Evolutionary conservation across 2,329 filamentous ascomycete species (phyloP).

Genomic region (Colletotrichum graminicola): DNA sequence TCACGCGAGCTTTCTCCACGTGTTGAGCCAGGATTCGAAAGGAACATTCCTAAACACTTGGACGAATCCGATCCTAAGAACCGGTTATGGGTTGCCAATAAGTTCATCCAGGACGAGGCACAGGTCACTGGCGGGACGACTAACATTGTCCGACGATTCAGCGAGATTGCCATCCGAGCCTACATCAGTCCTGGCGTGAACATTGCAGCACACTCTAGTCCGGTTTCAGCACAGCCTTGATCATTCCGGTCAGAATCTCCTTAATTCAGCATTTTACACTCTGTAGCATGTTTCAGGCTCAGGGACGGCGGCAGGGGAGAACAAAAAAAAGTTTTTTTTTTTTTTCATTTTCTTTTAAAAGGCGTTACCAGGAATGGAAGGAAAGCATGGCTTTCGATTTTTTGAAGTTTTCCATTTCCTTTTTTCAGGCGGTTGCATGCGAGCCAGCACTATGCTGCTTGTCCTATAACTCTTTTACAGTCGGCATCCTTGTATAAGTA

Average conservation of each 20-base stretch:
- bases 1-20: conserved; percentile 79
- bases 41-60: conserved; percentile 67
- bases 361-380: conserved; percentile 34
- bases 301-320: conserved; percentile 2
- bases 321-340: conserved; percentile 12
- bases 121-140: conserved; percentile 76
- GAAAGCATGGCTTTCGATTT: conserved; percentile 32
- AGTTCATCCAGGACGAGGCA: conserved; percentile 76
- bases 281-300: conserved; percentile 36
- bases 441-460: conserved; percentile 28
- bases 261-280: conserved; percentile 26
- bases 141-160: conserved; percentile 78
- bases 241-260: not conserved
- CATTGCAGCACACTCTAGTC: conserved; percentile 48
- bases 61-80: conserved; percentile 76
- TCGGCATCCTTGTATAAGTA: conserved; percentile 38
- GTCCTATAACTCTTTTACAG: conserved; percentile 26
- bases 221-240: conserved; percentile 22
- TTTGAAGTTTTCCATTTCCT: conserved; percentile 12
- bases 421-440: conserved; percentile 25
- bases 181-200: conserved; percentile 68
- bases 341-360: not conserved
- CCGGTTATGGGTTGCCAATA: conserved; percentile 76
- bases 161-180: conserved; percentile 73
- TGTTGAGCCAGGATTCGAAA: conserved; percentile 70